Evolutionary conservation across 306 rosid genomes (phyloP).

Genomic region (Datisca glomerata): DNA sequence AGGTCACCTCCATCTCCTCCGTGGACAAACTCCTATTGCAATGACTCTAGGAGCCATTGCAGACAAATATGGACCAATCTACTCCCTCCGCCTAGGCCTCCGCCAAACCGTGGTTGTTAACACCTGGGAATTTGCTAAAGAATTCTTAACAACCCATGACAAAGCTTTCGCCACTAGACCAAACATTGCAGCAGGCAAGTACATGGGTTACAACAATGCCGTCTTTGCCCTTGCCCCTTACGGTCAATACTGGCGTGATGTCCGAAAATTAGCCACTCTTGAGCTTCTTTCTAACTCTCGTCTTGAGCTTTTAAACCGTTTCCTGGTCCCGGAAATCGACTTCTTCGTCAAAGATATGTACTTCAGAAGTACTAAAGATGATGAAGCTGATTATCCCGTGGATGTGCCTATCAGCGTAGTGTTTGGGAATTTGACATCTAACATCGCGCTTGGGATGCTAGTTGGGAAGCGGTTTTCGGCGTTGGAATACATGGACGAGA

Average conservation of each 20-base stretch:
- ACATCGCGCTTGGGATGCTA: constrained; percentile 1
- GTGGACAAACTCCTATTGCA: constrained; percentile 6
- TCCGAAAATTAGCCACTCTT: constrained; percentile 5
- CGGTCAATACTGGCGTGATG: constrained; percentile 8
- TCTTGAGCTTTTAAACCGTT: constrained; percentile 2
- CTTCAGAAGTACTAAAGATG: too few species aligned
- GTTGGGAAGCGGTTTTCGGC: constrained; percentile 5
- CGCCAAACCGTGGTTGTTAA: constrained; percentile 8
- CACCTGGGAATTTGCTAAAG: constrained; percentile 8
- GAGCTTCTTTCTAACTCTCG: constrained; percentile 13
- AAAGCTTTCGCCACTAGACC: constrained; percentile 7
- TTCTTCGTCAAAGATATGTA: neutral
- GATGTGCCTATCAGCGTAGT: neutral
- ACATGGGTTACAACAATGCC: constrained; percentile 13
- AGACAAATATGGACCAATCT: constrained; percentile 16
- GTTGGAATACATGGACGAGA: too few species aligned
- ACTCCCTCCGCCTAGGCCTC: constrained; percentile 8
- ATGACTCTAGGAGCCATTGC: constrained; percentile 12
- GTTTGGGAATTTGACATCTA: constrained; percentile 2
- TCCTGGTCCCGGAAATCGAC: constrained; percentile 4
- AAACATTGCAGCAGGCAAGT: neutral
- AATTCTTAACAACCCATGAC: constrained; percentile 14
- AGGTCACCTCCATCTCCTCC: constrained; percentile 16
- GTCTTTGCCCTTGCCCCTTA: constrained; percentile 10
- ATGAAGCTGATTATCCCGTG: too few species aligned